Evolutionary conservation across 495 filamentous ascomycete species (phyloP), one percentile per base, ranked within the genome.

Genomic region (Aspergillus homomorphus): DNA sequence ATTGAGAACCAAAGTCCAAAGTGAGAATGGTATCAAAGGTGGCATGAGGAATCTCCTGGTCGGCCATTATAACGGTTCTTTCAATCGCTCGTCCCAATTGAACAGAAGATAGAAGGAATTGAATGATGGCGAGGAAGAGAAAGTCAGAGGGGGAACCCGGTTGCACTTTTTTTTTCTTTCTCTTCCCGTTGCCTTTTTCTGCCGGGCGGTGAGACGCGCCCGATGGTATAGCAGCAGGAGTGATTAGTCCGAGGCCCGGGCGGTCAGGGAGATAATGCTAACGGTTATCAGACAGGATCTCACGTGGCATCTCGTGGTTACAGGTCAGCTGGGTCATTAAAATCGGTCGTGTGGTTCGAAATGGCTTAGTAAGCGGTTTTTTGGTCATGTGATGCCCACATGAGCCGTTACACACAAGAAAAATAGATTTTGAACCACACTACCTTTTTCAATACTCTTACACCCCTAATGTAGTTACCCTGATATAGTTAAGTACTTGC

Each of bases 11-110:
- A 63, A 87, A 87, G 69, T 89, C 85, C 56, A 89, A 75, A 54
- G 84, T 78, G 56, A 89, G 73, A 62, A 88, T 82, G 48, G 85
- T 89, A 68, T 88, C 84, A 70, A 84, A 87, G 66, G 77, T 70
- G 57, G 81, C 72, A 67, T 83, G 79, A 49, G 83, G 83, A 50
- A 64, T 62, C 45, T 59, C 59, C 45, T 63, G 61, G 18, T 50
- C 56, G 20, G 66, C 62, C 66, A 68, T 68, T 53, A 38, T 58
- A 64, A 55, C 49, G 54, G 46, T 54, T 38, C 33, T 38, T 38
- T 38, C 33, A 38, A 38, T 38, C 15, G 33, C 33, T 38, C 33
- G 33, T 38, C 33, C 33, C 33, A 38, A 38, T 38, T 38, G 12
- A 28, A 21, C 22, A 21, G n/a, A 20, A 30, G 23, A 18, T 18